Evolutionary conservation across 768 basidiomycete species (phyloP), one percentile per base, ranked within the genome.

Genomic region (Rhodotorula kratochvilovae): DNA sequence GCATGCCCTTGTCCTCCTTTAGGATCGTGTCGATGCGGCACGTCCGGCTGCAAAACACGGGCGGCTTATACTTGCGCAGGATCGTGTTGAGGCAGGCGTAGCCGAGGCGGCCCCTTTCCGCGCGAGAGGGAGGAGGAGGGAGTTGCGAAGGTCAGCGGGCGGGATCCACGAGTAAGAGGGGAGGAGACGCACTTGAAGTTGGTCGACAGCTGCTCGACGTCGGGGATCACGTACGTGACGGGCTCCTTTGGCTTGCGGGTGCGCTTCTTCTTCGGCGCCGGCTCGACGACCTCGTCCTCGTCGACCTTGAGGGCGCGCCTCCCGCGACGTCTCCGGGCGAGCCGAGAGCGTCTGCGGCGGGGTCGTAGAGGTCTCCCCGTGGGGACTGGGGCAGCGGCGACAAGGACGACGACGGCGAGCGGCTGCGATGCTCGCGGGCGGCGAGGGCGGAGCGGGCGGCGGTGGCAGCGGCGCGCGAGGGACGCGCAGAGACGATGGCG

Each of bases 71-170:
- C 42, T 83, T 86, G 55, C 92, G 85, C 21, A 95, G 80, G 25
- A 96, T 83, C 0, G 92, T 93, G 77, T 93, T 93, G 60, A 93
- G 79, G 77, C 91, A 93, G 5, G 91, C 91, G 78, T 92, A 35
- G 23, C 70, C 70, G 57, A 71, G 70, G 7, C 70, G 70, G 27
- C 70, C 45, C 17, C 35, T 57, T n/a, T n/a, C n/a, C n/a, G 21
- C 33, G 16, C 27, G 42, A 53, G 31, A 7, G 45, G 29, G 36
- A 56, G 27, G 31, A 39, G 33, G 15, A n/a, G 23, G 3, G 11
- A 39, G 39, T 39, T 39, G 39, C 39, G 5, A 42, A 48, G 39
- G 59, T 55, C 54, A 70, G 10, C 35, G 39, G 5, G 27, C 19
- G 23, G 7, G 16, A 15, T 17, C 31, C 35, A 43, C 3, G 29